These are phyloP conservation scores for Arctium lappa DNA, from an alignment of 129 eudicot genomes.

Conservation along the genomic window DNA sequence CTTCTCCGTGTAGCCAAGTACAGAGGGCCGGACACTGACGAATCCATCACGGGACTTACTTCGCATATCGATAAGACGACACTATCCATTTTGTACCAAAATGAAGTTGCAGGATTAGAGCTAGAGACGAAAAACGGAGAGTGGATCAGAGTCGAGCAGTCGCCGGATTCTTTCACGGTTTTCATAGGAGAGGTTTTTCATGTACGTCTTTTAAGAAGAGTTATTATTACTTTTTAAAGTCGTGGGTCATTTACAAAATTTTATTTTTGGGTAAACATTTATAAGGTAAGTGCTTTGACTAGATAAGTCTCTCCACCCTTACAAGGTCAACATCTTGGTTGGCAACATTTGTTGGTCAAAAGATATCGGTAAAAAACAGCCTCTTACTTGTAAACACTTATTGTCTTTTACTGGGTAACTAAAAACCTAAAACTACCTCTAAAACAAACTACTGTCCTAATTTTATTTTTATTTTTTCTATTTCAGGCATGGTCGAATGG, in stretches of 20 bases:
- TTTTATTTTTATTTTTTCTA: neutral
- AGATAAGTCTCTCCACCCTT: too few species aligned
- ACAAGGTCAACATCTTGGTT: too few species aligned
- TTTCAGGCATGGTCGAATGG: constrained; percentile 64
- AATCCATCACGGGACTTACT: constrained; percentile 37
- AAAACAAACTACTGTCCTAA: neutral
- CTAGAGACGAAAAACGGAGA: constrained; percentile 44
- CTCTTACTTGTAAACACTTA: too few species aligned
- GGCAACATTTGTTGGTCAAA: too few species aligned
- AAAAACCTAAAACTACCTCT: too few species aligned
- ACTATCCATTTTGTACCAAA: constrained; percentile 48
- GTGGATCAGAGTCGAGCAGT: constrained; percentile 45
- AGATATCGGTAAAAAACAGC: too few species aligned
- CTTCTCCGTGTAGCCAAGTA: constrained; percentile 55
- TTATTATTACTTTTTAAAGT: neutral
- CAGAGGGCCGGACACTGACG: constrained; percentile 36
- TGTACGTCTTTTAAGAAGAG: constrained; percentile 15
- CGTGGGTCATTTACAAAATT: neutral
- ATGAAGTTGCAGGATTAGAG: constrained; percentile 46
- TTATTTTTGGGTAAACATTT: too few species aligned
- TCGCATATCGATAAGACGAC: constrained; percentile 55
- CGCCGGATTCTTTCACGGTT: constrained; percentile 44
- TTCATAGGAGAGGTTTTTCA: constrained; percentile 54
- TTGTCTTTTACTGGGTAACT: too few species aligned
- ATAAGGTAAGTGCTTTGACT: too few species aligned